Percentiles rank a stretch among this genome's conserved stretches.
phyloP scores from a whole-genome alignment of 208 protist genomes.

The Strigomonas culicis region DNA sequence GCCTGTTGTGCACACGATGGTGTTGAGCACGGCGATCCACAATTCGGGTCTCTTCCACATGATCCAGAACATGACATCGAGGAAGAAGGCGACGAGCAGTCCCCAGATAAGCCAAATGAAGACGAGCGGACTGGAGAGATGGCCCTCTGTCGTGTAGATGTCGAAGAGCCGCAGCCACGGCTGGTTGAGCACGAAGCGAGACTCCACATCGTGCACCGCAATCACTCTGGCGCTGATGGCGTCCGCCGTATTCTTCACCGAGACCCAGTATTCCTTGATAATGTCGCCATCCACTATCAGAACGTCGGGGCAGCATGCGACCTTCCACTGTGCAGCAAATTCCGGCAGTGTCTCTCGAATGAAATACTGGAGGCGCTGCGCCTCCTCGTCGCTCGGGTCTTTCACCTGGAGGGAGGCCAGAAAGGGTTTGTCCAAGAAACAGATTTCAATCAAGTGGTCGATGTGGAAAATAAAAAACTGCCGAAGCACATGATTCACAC shows the following conservation, averaged over 20 bases:
- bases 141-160: conserved; percentile 19
- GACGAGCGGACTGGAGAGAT: conserved; percentile 13
- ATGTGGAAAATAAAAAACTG: conserved; percentile 31
- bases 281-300: conserved; percentile 16
- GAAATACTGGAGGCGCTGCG: conserved; percentile 4
- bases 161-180: conserved; percentile 14
- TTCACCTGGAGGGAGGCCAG: conserved; percentile 14
- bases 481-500: conserved; percentile 15
- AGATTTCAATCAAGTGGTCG: conserved; percentile 21
- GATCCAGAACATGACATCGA: conserved; percentile 23
- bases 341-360: not conserved
- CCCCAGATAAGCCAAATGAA: conserved; percentile 17
- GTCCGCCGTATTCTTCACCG: conserved; percentile 24
- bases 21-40: conserved; percentile 22
- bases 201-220: conserved; percentile 11
- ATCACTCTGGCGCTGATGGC: conserved; percentile 23
- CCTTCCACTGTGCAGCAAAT: conserved; percentile 2
- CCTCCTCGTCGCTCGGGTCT: conserved; percentile 10
- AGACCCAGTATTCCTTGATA: conserved; percentile 17
- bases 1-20: conserved; percentile 19
- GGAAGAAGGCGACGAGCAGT: conserved; percentile 11
- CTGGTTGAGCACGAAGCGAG: conserved; percentile 12
- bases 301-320: conserved; percentile 8
- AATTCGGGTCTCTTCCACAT: conserved; percentile 10
- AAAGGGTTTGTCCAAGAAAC: conserved; percentile 21